Percentiles rank a stretch among this genome's conserved stretches.
These are phyloP conservation scores for Ganoderma multipileum DNA, from an alignment of 1,284 basidiomycete species.

Conservation along the genomic window DNA sequence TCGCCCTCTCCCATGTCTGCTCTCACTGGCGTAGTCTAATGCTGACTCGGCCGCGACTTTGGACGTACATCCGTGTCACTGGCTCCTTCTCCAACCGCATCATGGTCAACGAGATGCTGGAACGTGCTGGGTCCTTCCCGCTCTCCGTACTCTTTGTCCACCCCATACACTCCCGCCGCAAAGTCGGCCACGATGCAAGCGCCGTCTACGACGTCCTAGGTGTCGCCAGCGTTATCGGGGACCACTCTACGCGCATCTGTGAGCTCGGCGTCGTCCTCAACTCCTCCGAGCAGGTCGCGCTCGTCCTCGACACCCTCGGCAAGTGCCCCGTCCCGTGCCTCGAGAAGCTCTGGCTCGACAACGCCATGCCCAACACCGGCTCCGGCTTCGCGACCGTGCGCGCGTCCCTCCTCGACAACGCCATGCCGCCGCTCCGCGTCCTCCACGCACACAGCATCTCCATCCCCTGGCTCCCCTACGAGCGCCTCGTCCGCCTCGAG, in stretches of 20 bases:
- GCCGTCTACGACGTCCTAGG: conserved; percentile 18
- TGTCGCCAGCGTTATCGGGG: conserved; percentile 13
- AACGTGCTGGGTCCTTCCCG: conserved; percentile 12
- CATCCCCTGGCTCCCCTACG: conserved; percentile 18
- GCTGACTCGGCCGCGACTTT: conserved; percentile 19
- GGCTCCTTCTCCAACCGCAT: conserved; percentile 21
- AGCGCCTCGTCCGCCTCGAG: conserved; percentile 19
- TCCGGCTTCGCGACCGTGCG: neutral
- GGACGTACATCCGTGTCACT: conserved; percentile 24
- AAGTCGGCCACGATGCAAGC: neutral
- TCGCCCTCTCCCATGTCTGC: conserved; percentile 26
- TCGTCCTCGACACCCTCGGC: conserved; percentile 13
- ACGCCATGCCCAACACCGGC: neutral
- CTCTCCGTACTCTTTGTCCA: conserved; percentile 23
- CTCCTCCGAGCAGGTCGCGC: neutral
- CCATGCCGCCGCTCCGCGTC: conserved; percentile 15
- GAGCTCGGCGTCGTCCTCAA: conserved; percentile 22
- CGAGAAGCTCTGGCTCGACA: conserved; percentile 22
- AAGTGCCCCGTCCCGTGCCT: conserved; percentile 7
- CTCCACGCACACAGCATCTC: conserved; percentile 9
- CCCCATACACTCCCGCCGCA: neutral
- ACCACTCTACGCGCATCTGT: conserved; percentile 13
- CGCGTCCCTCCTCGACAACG: conserved; percentile 12
- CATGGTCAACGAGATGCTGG: conserved; percentile 20
- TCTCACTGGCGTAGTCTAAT: conserved; percentile 22